These are phyloP conservation scores for Penicillium samsonianum DNA, from an alignment of 495 filamentous ascomycete genomes.

Conservation along the genomic window DNA sequence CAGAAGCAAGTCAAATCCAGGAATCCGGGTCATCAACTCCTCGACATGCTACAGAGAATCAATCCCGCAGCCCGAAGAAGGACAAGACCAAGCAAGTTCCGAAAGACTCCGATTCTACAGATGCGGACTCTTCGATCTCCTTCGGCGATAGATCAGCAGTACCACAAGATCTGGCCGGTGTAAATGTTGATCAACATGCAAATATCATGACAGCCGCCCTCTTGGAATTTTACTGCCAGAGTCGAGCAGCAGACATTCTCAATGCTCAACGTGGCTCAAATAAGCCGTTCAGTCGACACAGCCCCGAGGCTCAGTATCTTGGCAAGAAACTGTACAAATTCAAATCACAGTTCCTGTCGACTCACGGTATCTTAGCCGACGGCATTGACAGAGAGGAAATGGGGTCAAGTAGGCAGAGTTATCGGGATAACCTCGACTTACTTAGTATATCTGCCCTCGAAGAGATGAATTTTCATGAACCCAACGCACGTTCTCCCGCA, in stretches of 20 bases:
- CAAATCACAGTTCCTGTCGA: slow-evolving; percentile 44
- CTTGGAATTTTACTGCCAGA: slow-evolving; percentile 49
- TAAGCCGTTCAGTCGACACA: slow-evolving; percentile 41
- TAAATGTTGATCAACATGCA: slow-evolving; percentile 39
- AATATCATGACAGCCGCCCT: slow-evolving; percentile 48
- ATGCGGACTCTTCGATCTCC: slow-evolving; percentile 18
- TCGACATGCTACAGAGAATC: slow-evolving; percentile 4
- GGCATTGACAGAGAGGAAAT: slow-evolving; percentile 42
- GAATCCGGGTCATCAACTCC: slow-evolving; percentile 10
- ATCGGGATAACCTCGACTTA: slow-evolving; percentile 46
- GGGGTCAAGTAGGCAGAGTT: slow-evolving; percentile 40
- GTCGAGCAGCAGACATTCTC: slow-evolving; percentile 46
- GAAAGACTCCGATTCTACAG: slow-evolving; percentile 11
- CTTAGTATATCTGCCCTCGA: slow-evolving; percentile 43
- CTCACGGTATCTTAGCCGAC: slow-evolving; percentile 42
- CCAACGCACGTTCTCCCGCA: slow-evolving; percentile 13
- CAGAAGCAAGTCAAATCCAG: slow-evolving; percentile 26
- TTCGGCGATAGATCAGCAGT: slow-evolving; percentile 24
- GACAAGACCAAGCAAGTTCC: slow-evolving; percentile 10
- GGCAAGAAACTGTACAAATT: slow-evolving; percentile 45
- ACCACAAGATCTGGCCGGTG: slow-evolving; percentile 29
- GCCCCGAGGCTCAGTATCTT: slow-evolving; percentile 44
- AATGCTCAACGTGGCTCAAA: slow-evolving; percentile 41
- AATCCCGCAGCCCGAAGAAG: slow-evolving; percentile 9
- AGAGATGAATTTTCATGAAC: slow-evolving; percentile 33